A percentile compares a stretch with the other conserved stretches of the same genome.
phyloP scores from a whole-genome alignment of 2,329 filamentous ascomycete genomes.

The Amauroascus niger region DNA sequence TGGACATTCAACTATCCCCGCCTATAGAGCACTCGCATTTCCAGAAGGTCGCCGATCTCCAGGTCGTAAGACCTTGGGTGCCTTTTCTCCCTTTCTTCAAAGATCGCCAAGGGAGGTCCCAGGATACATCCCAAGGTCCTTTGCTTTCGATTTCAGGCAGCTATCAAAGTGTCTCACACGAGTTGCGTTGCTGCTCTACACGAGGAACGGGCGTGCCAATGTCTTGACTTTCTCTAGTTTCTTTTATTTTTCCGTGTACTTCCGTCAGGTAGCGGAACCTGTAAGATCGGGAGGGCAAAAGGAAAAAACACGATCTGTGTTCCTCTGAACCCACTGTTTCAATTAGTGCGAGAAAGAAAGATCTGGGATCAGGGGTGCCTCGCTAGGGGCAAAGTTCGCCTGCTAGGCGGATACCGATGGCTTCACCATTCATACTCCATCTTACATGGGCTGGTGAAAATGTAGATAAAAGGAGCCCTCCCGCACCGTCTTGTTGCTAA shows the following conservation, averaged over 20 bases:
- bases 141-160: slow-evolving; percentile 1
- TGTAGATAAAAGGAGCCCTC: slow-evolving; percentile 4
- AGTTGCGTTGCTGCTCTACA: slow-evolving; percentile 2
- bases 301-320: slow-evolving; percentile 3
- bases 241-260: not conserved
- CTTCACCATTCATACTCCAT: not conserved
- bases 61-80: slow-evolving; percentile 8
- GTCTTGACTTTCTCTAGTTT: not conserved
- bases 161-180: not conserved
- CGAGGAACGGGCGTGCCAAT: slow-evolving; percentile 4
- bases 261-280: not conserved
- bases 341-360: slow-evolving; percentile 9
- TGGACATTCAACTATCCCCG: slow-evolving; percentile 1
- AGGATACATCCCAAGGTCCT: slow-evolving; percentile 4
- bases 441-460: not conserved
- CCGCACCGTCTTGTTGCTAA: not conserved
- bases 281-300: not conserved
- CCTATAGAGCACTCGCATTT: slow-evolving; percentile 3
- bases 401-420: slow-evolving; percentile 14
- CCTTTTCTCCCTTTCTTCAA: slow-evolving; percentile 1
- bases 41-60: slow-evolving; percentile 1
- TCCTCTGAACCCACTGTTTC: slow-evolving; percentile 8
- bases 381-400: slow-evolving; percentile 5
- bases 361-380: slow-evolving; percentile 2
- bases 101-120: slow-evolving; percentile 4